A percentile compares a stretch with the other conserved stretches of the same genome.
phyloP scores from a whole-genome alignment of 257 asterid genomes.

The Solanum chaucha region DNA sequence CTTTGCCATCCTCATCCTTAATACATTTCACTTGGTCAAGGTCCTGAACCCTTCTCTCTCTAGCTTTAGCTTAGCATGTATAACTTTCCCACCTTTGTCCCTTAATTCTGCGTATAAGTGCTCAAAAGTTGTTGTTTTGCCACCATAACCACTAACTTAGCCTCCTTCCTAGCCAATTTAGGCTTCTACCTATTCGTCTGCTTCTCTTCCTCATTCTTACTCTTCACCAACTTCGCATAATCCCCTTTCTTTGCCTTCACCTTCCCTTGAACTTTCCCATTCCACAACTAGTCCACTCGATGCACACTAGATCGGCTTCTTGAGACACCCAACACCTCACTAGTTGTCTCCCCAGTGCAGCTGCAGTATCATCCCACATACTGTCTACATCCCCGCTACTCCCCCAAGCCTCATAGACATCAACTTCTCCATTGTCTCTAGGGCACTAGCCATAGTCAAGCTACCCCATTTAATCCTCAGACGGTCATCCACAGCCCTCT shows the following conservation, averaged over 20 bases:
- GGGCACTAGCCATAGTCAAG: not conserved
- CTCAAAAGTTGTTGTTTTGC: not conserved
- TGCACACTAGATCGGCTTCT: not conserved
- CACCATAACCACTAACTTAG: not conserved
- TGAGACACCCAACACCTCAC: not conserved
- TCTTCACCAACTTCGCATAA: not conserved
- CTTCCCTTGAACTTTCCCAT: not conserved
- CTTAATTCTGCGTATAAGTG: not conserved
- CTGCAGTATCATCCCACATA: not conserved
- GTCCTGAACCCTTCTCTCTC: not conserved
- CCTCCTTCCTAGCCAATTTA: not conserved
- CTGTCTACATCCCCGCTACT: not conserved
- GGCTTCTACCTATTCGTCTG: not conserved
- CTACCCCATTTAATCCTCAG: not conserved
- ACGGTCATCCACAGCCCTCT: not conserved
- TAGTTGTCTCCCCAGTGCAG: not conserved
- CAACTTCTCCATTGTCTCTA: not conserved
- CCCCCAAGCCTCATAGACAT: not conserved
- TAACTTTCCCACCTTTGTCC: not conserved
- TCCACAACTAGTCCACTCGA: not conserved
- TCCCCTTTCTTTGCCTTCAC: not conserved
- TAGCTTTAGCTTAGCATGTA: not conserved
- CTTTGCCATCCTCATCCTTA: not conserved
- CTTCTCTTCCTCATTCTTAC: not conserved
- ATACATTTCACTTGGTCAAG: not conserved